Evolutionary conservation across 306 rosid genomes (phyloP).

Genomic region (Rosa rugosa): DNA sequence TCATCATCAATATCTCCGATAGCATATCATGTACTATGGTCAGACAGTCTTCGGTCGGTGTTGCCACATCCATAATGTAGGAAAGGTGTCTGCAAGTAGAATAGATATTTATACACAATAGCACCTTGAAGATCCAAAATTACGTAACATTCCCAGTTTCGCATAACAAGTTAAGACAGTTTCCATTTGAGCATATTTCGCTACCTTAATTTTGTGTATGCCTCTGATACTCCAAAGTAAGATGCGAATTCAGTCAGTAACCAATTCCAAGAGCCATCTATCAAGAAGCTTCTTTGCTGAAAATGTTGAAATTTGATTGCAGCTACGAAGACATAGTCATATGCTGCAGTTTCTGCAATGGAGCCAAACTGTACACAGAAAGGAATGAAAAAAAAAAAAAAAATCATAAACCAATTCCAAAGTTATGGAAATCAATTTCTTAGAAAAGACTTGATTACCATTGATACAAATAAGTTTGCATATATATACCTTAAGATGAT

Average conservation of each 20-base stretch:
- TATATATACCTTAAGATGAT: slow-evolving; percentile 29
- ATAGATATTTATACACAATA: not conserved
- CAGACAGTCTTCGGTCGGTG: slow-evolving; percentile 41
- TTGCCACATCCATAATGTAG: slow-evolving; percentile 45
- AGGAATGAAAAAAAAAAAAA: not conserved
- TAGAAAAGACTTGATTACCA: not conserved
- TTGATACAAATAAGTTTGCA: not conserved
- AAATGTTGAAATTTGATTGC: slow-evolving; percentile 37
- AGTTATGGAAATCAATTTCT: not conserved
- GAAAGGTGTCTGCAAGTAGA: slow-evolving; percentile 33
- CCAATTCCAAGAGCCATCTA: slow-evolving; percentile 40
- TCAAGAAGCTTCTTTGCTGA: slow-evolving; percentile 32
- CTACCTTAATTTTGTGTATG: slow-evolving; percentile 38
- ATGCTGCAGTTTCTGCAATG: slow-evolving; percentile 35
- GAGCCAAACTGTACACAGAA: slow-evolving; percentile 25
- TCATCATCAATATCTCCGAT: slow-evolving; percentile 13
- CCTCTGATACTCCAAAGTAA: slow-evolving; percentile 34
- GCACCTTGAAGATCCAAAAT: slow-evolving; percentile 6
- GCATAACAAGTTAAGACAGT: not conserved
- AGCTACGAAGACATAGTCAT: slow-evolving; percentile 36
- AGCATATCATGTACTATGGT: slow-evolving; percentile 30
- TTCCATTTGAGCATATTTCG: not conserved
- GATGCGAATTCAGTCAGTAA: slow-evolving; percentile 32
- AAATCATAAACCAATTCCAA: not conserved
- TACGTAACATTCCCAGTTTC: not conserved